Evolutionary conservation across 2,329 filamentous ascomycete species (phyloP).

Genomic region (Alternaria solani): DNA sequence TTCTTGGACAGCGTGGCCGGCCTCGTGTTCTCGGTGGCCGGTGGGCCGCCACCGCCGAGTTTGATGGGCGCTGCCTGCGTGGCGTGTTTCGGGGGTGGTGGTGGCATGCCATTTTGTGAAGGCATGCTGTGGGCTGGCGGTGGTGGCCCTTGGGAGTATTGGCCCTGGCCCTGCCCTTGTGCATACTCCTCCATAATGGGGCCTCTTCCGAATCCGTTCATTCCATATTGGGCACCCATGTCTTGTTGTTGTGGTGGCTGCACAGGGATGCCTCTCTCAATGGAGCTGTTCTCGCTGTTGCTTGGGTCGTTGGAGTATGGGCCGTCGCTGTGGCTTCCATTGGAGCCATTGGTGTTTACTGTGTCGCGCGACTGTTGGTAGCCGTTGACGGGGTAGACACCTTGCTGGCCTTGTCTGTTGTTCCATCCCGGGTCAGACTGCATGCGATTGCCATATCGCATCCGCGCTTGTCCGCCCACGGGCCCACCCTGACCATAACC

Average conservation of each 20-base stretch:
- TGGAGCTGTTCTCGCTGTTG: conserved; percentile 92
- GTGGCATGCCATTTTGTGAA: conserved; percentile 9
- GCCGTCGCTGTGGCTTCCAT: conserved; percentile 73
- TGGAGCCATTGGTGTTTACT: conserved; percentile 78
- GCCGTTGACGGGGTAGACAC: conserved; percentile 56
- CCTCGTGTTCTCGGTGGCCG: conserved; percentile 16
- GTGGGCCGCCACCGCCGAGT: conserved; percentile 26
- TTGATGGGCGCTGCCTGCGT: conserved; percentile 37
- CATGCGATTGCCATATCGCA: conserved; percentile 54
- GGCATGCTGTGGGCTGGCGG: conserved; percentile 17
- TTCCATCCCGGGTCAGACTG: conserved; percentile 55
- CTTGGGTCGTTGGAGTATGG: conserved; percentile 87
- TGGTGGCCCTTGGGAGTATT: conserved; percentile 14
- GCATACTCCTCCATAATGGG: conserved; percentile 55
- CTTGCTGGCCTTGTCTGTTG: conserved; percentile 44
- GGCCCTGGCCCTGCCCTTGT: not conserved
- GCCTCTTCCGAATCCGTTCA: conserved; percentile 59
- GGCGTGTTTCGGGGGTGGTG: conserved; percentile 29
- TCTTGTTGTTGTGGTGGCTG: conserved; percentile 50
- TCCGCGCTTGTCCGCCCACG: conserved; percentile 43
- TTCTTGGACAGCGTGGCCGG: conserved; percentile 36
- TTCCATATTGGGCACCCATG: conserved; percentile 64
- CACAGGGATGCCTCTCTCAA: conserved; percentile 71
- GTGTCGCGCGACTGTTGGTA: conserved; percentile 89
- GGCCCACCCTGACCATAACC: conserved; percentile 43